These are phyloP conservation scores for Beauveria brongniartii DNA, from an alignment of 2,329 filamentous ascomycete species.

Conservation along the genomic window DNA sequence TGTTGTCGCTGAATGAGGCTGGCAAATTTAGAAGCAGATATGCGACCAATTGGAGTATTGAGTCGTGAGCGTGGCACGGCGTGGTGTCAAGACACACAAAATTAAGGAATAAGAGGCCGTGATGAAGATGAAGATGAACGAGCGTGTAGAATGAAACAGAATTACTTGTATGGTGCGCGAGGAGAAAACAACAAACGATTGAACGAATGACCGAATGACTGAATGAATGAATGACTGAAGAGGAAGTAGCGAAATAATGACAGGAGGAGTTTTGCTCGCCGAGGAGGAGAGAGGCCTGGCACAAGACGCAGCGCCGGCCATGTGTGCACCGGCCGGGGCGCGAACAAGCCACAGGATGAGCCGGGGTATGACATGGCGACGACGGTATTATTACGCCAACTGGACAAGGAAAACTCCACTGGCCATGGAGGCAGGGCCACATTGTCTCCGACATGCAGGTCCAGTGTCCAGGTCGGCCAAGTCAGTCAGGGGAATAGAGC, in stretches of 20 bases:
- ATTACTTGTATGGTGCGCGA: background rate
- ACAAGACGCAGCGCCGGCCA: background rate
- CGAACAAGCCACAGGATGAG: background rate
- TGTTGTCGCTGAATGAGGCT: background rate
- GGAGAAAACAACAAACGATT: background rate
- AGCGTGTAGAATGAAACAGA: background rate
- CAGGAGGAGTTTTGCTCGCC: background rate
- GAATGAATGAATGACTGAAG: constrained; percentile 5
- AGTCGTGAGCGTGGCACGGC: background rate
- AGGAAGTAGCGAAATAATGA: constrained; percentile 11
- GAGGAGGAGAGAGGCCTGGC: background rate
- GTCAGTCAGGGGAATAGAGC: background rate
- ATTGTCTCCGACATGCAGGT: constrained; percentile 7
- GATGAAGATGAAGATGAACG: constrained; percentile 5
- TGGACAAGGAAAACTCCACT: background rate
- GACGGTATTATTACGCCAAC: background rate
- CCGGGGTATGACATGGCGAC: background rate
- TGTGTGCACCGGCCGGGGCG: background rate
- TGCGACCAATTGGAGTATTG: background rate
- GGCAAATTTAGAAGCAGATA: no score
- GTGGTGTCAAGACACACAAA: background rate
- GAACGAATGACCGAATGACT: constrained; percentile 8
- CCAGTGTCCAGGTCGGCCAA: background rate
- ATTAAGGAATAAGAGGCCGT: constrained; percentile 13
- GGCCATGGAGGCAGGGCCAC: background rate